Percentiles rank a stretch among this genome's conserved stretches.
These are phyloP conservation scores for Geranomyces michiganensis DNA, from an alignment of 192 early-diverging fungal species.

Conservation along the genomic window DNA sequence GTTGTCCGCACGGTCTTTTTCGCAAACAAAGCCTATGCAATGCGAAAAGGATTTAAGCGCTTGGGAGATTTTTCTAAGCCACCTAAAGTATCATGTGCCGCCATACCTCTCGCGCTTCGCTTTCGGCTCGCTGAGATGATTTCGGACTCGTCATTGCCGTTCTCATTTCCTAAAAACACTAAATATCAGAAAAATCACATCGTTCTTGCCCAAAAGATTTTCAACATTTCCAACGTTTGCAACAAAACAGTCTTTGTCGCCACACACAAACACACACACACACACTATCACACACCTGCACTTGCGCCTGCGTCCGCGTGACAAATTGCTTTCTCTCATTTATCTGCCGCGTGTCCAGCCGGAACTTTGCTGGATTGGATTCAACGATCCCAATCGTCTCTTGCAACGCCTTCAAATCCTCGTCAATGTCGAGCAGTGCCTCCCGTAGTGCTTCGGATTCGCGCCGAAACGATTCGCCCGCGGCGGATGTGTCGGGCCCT, in stretches of 20 bases:
- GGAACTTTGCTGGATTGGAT: slow-evolving; percentile 47
- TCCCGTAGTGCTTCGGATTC: slow-evolving; percentile 22
- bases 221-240: too few relatives aligned
- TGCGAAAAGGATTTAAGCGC: too few relatives aligned
- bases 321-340: slow-evolving; percentile 47
- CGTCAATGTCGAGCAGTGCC: slow-evolving; percentile 38
- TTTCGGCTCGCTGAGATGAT: slow-evolving; percentile 19
- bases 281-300: slow-evolving; percentile 23
- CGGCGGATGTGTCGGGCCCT: slow-evolving; percentile 30
- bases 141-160: slow-evolving; percentile 24
- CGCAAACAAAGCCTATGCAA: not conserved
- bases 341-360: slow-evolving; percentile 43
- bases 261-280: not conserved
- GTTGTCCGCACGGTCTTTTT: slow-evolving; percentile 6
- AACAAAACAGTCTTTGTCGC: too few relatives aligned
- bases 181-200: too few relatives aligned
- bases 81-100: too few relatives aligned
- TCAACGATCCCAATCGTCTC: slow-evolving; percentile 51
- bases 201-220: too few relatives aligned
- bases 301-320: slow-evolving; percentile 11
- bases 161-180: slow-evolving; percentile 32
- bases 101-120: slow-evolving; percentile 31
- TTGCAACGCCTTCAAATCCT: slow-evolving; percentile 48
- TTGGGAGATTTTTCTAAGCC: too few relatives aligned
- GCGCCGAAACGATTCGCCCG: slow-evolving; percentile 24